phyloP scores from a whole-genome alignment of 805 yeast genomes.

The Osmozyma mogii region DNA sequence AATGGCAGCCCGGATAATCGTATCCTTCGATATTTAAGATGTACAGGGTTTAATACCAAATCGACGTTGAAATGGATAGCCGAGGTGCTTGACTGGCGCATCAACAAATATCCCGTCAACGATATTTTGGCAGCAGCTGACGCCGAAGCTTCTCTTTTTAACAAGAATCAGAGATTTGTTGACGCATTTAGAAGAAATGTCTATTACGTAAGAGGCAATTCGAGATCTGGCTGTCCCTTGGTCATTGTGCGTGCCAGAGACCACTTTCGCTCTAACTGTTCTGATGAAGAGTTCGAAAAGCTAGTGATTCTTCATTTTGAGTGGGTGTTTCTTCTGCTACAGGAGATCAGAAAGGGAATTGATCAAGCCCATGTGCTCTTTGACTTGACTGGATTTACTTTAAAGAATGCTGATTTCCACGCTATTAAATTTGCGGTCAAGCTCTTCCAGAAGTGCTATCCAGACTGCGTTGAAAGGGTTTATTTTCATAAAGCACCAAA shows the following conservation, averaged over 20 bases:
- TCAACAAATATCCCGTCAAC: constrained; percentile 4
- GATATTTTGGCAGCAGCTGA: constrained; percentile 7
- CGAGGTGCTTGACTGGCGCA: constrained; percentile 6
- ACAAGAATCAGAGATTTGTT: constrained; percentile 1
- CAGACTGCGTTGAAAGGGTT: constrained; percentile 7
- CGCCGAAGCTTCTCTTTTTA: constrained; percentile 3
- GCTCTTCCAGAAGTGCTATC: constrained; percentile 6
- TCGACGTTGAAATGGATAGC: constrained; percentile 6
- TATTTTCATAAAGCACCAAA: constrained; percentile 9
- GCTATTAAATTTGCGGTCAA: constrained; percentile 6
- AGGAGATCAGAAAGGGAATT: constrained; percentile 36
- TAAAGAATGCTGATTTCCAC: constrained; percentile 9
- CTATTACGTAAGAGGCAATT: constrained; percentile 4
- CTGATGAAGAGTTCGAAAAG: constrained; percentile 5
- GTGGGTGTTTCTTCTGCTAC: too few relatives aligned
- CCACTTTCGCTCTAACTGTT: constrained; percentile 6
- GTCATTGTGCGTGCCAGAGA: constrained; percentile 3
- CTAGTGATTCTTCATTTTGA: constrained; percentile 4
- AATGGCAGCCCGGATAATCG: constrained; percentile 8
- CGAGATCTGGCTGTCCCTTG: constrained; percentile 4
- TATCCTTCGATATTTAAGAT: constrained; percentile 6
- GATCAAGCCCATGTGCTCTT: constrained; percentile 7
- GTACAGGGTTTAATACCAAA: constrained; percentile 3
- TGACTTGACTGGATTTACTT: constrained; percentile 8
- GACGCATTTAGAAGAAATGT: constrained; percentile 5